Evolutionary conservation across 1,139 yeast genomes (phyloP), one percentile per base, ranked within the genome.

Genomic region (Hansenula lynferdii): DNA sequence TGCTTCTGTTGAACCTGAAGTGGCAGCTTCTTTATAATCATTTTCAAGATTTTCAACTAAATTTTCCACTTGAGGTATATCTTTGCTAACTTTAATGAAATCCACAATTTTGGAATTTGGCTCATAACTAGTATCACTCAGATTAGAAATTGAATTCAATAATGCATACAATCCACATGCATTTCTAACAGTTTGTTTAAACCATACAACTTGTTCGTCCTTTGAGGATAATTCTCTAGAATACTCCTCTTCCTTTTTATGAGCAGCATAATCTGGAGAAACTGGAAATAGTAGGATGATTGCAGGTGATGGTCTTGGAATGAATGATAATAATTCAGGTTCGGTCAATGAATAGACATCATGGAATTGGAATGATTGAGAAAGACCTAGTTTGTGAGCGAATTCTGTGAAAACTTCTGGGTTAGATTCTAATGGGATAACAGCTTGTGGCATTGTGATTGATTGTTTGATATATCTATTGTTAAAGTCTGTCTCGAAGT

Each of bases 121-220:
- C n/a, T 39, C 42, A 55, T 60, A 41, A 61, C 69, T 31, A 54
- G 55, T 42, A 58, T 72, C 45, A 60, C 69, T 43, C 61, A 84
- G 64, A 56, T 92, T 92, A 22, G 80, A 62, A 28, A 87, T 61
- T 0, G 85, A 69, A 54, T 92, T 97, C 23, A 92, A 63, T 35
- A 92, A 62, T 0, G 96, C 98, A 61, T 85, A 87, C 34, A 94
- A 73, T 6, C 98, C 98, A 64, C 98, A 92, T 0, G 96, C 95
- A 58, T 92, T 92, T 44, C 78, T 77, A 28, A 92, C 79, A 1
- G 92, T 80, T 54, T 92, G 98, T 46, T 77, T 78, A 53, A 78
- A 80, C 97, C 97, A 90, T 21, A 67, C 53, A 10, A 75, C 64
- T 5, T 56, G 49, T 3, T 42, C 36, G 18, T 44, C 42, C 14